A percentile compares a stretch with the other conserved stretches of the same genome.
Conservation (phyloP, 1,284 basidiomycete species). For the Leccinum subspadiceum region DNA sequence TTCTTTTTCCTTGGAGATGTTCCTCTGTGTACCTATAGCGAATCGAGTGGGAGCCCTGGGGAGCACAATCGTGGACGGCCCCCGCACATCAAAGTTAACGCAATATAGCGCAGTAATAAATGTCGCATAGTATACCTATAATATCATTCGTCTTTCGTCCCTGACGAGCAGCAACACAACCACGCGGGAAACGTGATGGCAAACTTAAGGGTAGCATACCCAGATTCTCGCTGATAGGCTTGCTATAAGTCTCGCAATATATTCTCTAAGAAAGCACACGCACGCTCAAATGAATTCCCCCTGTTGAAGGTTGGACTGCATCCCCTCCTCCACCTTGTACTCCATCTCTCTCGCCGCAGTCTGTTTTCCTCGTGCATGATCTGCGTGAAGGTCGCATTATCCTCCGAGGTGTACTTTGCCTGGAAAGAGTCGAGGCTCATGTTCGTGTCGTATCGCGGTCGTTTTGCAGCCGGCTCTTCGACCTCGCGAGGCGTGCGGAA, state of each 20-base stretch:
- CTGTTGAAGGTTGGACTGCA: background rate
- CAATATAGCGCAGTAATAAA: too few relatives aligned
- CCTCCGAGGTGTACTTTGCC: slow-evolving; percentile 88
- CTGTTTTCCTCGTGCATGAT: slow-evolving; percentile 88
- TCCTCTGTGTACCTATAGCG: too few relatives aligned
- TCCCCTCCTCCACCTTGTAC: slow-evolving; percentile 11
- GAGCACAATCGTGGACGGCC: too few relatives aligned
- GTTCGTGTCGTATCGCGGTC: slow-evolving; percentile 53
- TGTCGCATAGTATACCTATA: background rate
- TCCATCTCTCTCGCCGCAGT: slow-evolving; percentile 72
- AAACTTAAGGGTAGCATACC: background rate
- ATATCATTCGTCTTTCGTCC: background rate
- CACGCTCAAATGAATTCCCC: background rate
- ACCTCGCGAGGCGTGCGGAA: slow-evolving; percentile 40
- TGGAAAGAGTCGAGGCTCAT: slow-evolving; percentile 85
- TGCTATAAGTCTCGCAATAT: background rate
- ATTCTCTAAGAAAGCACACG: background rate
- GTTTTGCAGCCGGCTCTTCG: slow-evolving; percentile 48
- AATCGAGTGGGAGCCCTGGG: too few relatives aligned
- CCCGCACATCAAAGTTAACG: too few relatives aligned
- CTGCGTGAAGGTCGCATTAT: slow-evolving; percentile 91
- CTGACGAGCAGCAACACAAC: background rate
- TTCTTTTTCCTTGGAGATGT: too few relatives aligned
- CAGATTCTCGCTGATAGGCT: background rate
- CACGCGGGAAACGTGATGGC: background rate